phyloP scores from a whole-genome alignment of 1,284 basidiomycete species.

The Ceratobasidium papillatum region DNA sequence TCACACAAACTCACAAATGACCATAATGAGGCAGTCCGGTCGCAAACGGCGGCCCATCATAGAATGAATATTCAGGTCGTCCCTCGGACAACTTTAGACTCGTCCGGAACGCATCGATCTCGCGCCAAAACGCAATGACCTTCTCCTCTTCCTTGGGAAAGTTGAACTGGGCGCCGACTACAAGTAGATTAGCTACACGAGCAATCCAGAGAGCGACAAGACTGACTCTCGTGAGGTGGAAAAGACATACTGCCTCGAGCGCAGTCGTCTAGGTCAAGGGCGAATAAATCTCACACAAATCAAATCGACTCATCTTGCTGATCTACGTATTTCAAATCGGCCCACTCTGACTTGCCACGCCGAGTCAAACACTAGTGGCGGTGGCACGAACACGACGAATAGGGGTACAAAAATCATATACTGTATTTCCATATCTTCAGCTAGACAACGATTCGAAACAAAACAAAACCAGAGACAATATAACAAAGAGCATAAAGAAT shows the following conservation, averaged over 20 bases:
- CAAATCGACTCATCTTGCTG: constrained; percentile 31
- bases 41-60: constrained; percentile 98
- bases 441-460: constrained; percentile 1
- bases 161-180: constrained; percentile 80
- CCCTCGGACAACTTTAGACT: constrained; percentile 92
- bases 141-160: constrained; percentile 94
- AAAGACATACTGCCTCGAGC: constrained; percentile 65
- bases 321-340: constrained; percentile 1
- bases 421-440: constrained; percentile 25
- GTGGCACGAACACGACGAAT: too few species aligned
- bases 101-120: constrained; percentile 98
- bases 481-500: constrained; percentile 22
- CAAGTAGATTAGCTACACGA: not conserved
- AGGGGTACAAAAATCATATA: not conserved
- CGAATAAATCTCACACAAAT: constrained; percentile 25
- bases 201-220: constrained; percentile 37
- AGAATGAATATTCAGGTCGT: constrained; percentile 90
- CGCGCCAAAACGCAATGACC: constrained; percentile 91
- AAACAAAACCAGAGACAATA: not conserved
- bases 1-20: constrained; percentile 61
- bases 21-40: constrained; percentile 98
- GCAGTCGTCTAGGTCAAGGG: constrained; percentile 36
- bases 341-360: constrained; percentile 9
- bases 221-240: constrained; percentile 74
- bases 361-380: constrained; percentile 6